Evolutionary conservation across 257 asterid species (phyloP).

Genomic region (Lithospermum erythrorhizon): DNA sequence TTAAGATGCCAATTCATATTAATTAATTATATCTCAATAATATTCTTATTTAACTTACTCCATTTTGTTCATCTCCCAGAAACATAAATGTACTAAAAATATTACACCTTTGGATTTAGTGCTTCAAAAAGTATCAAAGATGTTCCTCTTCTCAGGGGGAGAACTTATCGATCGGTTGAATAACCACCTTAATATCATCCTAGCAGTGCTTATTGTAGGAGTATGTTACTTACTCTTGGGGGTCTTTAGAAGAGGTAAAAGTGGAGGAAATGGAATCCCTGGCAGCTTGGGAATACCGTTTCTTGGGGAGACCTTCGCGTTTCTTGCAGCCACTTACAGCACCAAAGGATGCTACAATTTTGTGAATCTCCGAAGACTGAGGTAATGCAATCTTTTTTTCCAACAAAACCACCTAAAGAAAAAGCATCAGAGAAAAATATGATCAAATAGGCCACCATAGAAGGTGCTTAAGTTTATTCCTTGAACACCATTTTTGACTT

Average conservation of each 20-base stretch:
- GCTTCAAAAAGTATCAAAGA: neutral
- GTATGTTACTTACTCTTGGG: constrained; percentile 10
- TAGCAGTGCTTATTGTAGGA: constrained; percentile 17
- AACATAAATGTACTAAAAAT: neutral
- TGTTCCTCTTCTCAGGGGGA: constrained; percentile 13
- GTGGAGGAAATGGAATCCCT: constrained; percentile 19
- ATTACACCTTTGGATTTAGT: neutral
- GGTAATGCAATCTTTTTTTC: constrained; percentile 18
- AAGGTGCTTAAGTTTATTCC: too few relatives aligned
- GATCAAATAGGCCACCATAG: neutral
- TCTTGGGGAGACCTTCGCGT: constrained; percentile 39
- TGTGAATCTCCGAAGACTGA: constrained; percentile 25
- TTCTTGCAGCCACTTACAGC: constrained; percentile 46
- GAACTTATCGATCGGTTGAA: constrained; percentile 4
- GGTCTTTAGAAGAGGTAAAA: constrained; percentile 4
- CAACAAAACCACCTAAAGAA: neutral
- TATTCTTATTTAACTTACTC: neutral
- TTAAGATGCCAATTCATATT: neutral
- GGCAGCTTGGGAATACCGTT: constrained; percentile 47
- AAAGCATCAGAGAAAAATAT: neutral
- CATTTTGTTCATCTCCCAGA: constrained; percentile 2
- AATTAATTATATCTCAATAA: neutral
- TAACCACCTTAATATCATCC: constrained; percentile 13
- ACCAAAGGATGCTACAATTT: constrained; percentile 51
- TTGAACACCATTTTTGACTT: too few relatives aligned